Evolutionary conservation across 176 grass and related monocot species (phyloP).

Genomic region (Oryza coarctata): DNA sequence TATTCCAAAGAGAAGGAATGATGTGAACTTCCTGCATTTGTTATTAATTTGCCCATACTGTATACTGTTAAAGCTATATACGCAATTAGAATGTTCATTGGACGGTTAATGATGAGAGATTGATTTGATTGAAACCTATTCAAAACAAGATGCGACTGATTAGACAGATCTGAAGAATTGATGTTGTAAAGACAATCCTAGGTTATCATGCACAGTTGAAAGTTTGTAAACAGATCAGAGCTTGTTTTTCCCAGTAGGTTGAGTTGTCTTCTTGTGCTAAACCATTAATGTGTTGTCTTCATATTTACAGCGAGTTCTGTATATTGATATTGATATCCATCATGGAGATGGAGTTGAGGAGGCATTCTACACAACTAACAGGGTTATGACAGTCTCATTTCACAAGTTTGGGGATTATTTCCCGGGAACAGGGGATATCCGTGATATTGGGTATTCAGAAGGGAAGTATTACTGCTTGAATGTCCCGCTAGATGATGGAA

Average conservation of each 20-base stretch:
- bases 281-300: neutral
- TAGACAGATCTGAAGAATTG: neutral
- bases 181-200: neutral
- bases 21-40: neutral
- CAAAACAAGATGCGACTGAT: neutral
- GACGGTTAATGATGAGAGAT: neutral
- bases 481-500: slow-evolving; percentile 83
- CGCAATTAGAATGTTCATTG: neutral
- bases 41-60: neutral
- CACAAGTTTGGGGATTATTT: slow-evolving; percentile 96
- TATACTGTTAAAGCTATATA: neutral
- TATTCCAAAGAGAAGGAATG: neutral
- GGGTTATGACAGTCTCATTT: slow-evolving; percentile 95
- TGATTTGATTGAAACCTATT: neutral
- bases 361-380: slow-evolving; percentile 88
- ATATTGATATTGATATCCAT: slow-evolving; percentile 93
- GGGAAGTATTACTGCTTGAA: slow-evolving; percentile 89
- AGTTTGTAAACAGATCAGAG: neutral
- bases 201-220: neutral
- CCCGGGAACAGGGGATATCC: slow-evolving; percentile 83
- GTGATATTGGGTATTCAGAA: slow-evolving; percentile 64
- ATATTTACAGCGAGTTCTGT: slow-evolving; percentile 68
- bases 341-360: slow-evolving; percentile 92
- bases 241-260: neutral
- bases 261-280: slow-evolving; percentile 27